Percentiles rank a stretch among this genome's conserved stretches.
Evolutionary conservation across 2,329 filamentous ascomycete genomes (phyloP).

Genomic region (Penicillium sp.): DNA sequence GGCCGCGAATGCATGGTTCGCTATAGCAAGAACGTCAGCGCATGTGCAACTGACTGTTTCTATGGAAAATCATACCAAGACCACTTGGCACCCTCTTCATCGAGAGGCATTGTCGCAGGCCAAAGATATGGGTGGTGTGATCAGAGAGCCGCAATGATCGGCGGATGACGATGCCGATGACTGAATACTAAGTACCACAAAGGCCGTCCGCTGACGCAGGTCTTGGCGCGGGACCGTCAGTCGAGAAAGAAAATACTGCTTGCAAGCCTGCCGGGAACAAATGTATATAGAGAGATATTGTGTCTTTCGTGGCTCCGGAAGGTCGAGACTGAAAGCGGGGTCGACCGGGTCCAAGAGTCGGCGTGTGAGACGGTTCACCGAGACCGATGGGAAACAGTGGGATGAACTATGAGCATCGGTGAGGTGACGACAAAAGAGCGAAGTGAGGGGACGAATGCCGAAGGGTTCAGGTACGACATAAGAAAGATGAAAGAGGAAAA

Average conservation of each 20-base stretch:
- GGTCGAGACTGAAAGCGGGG: conserved; percentile 3
- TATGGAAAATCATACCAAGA: conserved; percentile 38
- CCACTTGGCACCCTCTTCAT: conserved; percentile 47
- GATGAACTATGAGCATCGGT: conserved; percentile 3
- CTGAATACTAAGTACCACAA: conserved; percentile 6
- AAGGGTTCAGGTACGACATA: not conserved
- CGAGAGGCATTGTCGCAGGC: conserved; percentile 36
- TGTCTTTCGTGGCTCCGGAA: not conserved
- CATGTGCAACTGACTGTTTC: not conserved
- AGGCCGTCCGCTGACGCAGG: not conserved
- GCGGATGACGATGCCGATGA: conserved; percentile 13
- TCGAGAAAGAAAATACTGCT: not conserved
- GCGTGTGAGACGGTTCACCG: not conserved
- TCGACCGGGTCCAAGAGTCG: conserved; percentile 2
- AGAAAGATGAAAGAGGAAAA: conserved; percentile 5
- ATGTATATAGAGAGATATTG: not conserved
- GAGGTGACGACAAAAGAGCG: conserved; percentile 5
- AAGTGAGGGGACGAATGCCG: not conserved
- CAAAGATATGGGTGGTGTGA: not conserved
- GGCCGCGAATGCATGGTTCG: conserved; percentile 49
- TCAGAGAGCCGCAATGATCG: conserved; percentile 8
- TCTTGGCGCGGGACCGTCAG: not conserved
- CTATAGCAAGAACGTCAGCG: conserved; percentile 24
- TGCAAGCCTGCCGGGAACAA: not conserved
- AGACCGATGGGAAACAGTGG: conserved; percentile 2